Evolutionary conservation across 2,329 filamentous ascomycete species (phyloP), one percentile per base, ranked within the genome.

Genomic region (Tolypocladium sp.): DNA sequence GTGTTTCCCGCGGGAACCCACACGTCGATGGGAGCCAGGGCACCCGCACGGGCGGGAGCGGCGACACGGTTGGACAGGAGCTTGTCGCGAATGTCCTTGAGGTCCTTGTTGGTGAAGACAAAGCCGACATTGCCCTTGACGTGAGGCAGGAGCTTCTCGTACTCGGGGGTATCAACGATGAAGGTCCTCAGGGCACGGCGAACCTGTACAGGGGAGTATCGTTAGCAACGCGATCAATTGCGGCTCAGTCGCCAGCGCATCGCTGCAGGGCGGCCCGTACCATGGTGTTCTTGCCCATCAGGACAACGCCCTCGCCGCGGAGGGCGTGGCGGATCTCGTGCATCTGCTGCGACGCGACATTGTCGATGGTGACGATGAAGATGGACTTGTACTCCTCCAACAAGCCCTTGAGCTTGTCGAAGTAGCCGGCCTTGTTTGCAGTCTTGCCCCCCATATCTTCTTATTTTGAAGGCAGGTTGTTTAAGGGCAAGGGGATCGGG

Each of bases 271-370:
- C 4, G 49, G 49, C 20, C 30, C 82, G 62, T 79, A 94, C 93
- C 94, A 99, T 99, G 80, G 94, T 99, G 88, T 99, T 99, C 89
- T 97, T 97, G 77, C 93, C 94, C 94, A 97, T 97, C 82, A 99
- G 85, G 71, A 99, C 92, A 71, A 97, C 90, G 80, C 86, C 92
- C 80, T 96, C 82, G 65, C 88, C 89, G 77, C 94, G 92, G 78
- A 99, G 90, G 73, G 91, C 81, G 74, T 88, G 82, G 78, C 94
- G 90, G 79, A 99, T 97, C 87, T 99, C 94, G 91, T 99, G 94
- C 95, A 99, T 99, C 88, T 99, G 95, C 88, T 99, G 94, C 71
- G 94, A 99, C 79, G 89, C 91, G 87, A 99, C 94, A 99, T 97
- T 99, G 91, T 97, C 91, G 76, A 93, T 89, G 76, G 87, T 76